Evolutionary conservation across 768 basidiomycete species (phyloP).

Genomic region (Tylopilus sp.): DNA sequence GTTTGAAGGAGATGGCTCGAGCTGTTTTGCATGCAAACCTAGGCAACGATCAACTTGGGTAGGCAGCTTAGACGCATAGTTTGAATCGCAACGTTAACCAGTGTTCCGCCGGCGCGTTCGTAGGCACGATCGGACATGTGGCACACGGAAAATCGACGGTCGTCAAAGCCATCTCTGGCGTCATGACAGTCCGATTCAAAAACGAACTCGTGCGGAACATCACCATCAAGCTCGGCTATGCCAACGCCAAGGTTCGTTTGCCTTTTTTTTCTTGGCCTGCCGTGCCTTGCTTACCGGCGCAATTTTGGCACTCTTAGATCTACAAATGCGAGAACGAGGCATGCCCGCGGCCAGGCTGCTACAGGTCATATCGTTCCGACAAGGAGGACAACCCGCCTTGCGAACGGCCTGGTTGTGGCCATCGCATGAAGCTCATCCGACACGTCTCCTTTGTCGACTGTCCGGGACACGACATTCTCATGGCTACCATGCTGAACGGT

Average conservation of each 20-base stretch:
- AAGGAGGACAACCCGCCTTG: slow-evolving; percentile 94
- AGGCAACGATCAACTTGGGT: slow-evolving; percentile 97
- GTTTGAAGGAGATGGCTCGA: background rate
- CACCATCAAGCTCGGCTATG: slow-evolving; percentile 98
- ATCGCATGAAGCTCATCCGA: slow-evolving; percentile 85
- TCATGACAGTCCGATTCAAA: slow-evolving; percentile 98
- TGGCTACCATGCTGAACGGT: slow-evolving; percentile 99
- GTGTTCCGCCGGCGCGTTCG: slow-evolving; percentile 1
- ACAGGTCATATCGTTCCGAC: slow-evolving; percentile 88
- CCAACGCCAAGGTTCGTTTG: slow-evolving; percentile 87
- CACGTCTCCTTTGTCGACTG: slow-evolving; percentile 99
- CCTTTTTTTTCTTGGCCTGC: background rate
- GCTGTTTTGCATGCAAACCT: slow-evolving; percentile 7
- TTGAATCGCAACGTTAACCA: background rate
- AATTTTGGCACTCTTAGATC: slow-evolving; percentile 53
- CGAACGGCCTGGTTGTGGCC: slow-evolving; percentile 88
- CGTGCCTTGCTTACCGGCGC: background rate
- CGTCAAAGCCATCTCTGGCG: slow-evolving; percentile 98
- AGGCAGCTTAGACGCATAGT: background rate
- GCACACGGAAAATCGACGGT: slow-evolving; percentile 96
- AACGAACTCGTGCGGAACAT: slow-evolving; percentile 99
- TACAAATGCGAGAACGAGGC: slow-evolving; percentile 95
- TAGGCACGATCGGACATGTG: slow-evolving; percentile 98
- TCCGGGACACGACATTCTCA: slow-evolving; percentile 98
- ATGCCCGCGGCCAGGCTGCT: slow-evolving; percentile 92